phyloP scores from a whole-genome alignment of 2,329 filamentous ascomycete species.

The Emergomyces pasteurianus region DNA sequence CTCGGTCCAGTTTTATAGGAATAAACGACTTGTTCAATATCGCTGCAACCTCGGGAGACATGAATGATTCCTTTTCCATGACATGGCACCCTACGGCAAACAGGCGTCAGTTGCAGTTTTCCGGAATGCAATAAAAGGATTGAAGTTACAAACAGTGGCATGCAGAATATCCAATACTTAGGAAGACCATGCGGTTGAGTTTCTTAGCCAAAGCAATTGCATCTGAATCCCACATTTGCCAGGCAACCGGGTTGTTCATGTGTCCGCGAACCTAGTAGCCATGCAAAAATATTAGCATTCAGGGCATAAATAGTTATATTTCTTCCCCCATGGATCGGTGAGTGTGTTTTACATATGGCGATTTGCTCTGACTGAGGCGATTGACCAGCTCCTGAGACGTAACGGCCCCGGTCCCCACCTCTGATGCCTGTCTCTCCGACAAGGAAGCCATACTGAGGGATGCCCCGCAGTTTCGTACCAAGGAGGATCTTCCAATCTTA shows the following conservation, averaged over 20 bases:
- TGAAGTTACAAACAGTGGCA: constrained; percentile 66
- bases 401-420: constrained; percentile 16
- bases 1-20: constrained; percentile 83
- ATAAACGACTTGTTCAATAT: constrained; percentile 81
- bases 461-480: not conserved
- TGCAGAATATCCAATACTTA: constrained; percentile 89
- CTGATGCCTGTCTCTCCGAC: constrained; percentile 17
- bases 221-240: constrained; percentile 78
- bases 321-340: not conserved
- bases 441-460: constrained; percentile 16
- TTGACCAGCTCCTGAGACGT: constrained; percentile 37
- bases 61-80: constrained; percentile 87
- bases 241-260: constrained; percentile 70
- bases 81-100: constrained; percentile 63
- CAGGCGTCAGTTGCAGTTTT: constrained; percentile 9
- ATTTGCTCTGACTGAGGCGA: constrained; percentile 48
- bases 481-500: not conserved
- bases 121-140: not conserved
- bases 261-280: constrained; percentile 55
- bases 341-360: constrained; percentile 47
- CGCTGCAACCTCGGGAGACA: constrained; percentile 64
- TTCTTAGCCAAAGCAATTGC: constrained; percentile 63
- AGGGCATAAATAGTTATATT: not conserved
- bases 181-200: constrained; percentile 79
- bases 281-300: not conserved